phyloP scores from a whole-genome alignment of 805 yeast species.

The Myxozyma geophila region DNA sequence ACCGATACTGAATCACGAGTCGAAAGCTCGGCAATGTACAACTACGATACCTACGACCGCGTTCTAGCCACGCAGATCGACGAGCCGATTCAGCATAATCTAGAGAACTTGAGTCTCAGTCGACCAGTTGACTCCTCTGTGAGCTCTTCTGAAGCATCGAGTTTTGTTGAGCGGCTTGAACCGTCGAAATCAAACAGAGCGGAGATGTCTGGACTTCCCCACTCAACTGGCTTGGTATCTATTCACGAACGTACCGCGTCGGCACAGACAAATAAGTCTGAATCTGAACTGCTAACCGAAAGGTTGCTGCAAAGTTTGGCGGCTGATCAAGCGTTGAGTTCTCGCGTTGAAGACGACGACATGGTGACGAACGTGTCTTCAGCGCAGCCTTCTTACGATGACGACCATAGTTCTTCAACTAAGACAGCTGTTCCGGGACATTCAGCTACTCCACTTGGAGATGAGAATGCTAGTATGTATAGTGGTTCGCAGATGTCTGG shows the following conservation, averaged over 20 bases:
- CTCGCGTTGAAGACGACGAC: neutral
- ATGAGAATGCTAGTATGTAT: neutral
- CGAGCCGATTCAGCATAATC: slow-evolving; percentile 17
- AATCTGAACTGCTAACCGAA: slow-evolving; percentile 27
- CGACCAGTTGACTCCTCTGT: slow-evolving; percentile 29
- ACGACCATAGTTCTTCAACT: neutral
- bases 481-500: neutral
- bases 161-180: slow-evolving; percentile 14
- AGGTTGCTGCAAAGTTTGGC: slow-evolving; percentile 16
- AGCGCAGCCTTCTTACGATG: neutral
- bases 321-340: slow-evolving; percentile 4
- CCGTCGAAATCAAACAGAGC: neutral
- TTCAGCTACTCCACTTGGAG: neutral
- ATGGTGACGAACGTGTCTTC: neutral
- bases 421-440: neutral
- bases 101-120: slow-evolving; percentile 18
- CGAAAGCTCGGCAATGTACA: slow-evolving; percentile 13
- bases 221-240: neutral
- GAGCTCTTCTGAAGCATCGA: slow-evolving; percentile 23
- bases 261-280: slow-evolving; percentile 15
- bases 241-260: slow-evolving; percentile 23
- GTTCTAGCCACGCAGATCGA: neutral
- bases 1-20: slow-evolving; percentile 5
- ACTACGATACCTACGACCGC: slow-evolving; percentile 1
- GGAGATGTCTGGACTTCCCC: neutral